A percentile compares a stretch with the other conserved stretches of the same genome.
Conservation (phyloP, 768 basidiomycete genomes). For the Boletellus ananiceps region DNA sequence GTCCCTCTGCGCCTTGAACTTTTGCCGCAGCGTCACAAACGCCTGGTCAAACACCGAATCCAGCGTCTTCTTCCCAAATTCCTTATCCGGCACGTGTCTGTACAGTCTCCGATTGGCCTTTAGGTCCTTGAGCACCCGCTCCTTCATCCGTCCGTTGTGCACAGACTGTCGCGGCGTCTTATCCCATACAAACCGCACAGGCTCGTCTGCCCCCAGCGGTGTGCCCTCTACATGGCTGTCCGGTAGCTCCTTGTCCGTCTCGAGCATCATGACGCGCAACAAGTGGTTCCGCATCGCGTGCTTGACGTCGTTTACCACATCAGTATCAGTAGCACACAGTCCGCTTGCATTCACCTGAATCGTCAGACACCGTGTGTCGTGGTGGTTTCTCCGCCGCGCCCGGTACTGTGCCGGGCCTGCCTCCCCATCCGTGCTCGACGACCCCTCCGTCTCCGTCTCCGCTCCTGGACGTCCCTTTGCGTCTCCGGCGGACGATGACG, state of each 20-base stretch:
- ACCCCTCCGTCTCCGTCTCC: constrained; percentile 36
- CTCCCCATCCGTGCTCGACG: constrained; percentile 32
- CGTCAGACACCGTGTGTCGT: constrained; percentile 61
- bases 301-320: constrained; percentile 31
- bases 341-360: constrained; percentile 47
- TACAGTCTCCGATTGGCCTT: constrained; percentile 53
- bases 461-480: constrained; percentile 31
- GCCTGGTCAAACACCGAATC: constrained; percentile 67
- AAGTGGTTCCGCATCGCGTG: constrained; percentile 69
- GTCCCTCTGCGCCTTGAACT: constrained; percentile 59
- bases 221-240: constrained; percentile 56
- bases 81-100: constrained; percentile 58
- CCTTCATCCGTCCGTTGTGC: constrained; percentile 70
- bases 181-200: constrained; percentile 75
- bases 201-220: constrained; percentile 40
- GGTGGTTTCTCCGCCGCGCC: constrained; percentile 50
- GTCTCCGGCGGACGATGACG: constrained; percentile 5
- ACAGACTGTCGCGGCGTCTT: constrained; percentile 72
- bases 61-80: constrained; percentile 58
- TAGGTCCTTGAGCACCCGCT: constrained; percentile 56
- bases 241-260: constrained; percentile 55
- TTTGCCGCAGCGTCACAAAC: constrained; percentile 64
- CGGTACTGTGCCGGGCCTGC: constrained; percentile 32
- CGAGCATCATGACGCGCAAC: constrained; percentile 53
- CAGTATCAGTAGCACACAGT: not conserved